Evolutionary conservation across 1,139 yeast species (phyloP).

Genomic region (Pichia sp.): DNA sequence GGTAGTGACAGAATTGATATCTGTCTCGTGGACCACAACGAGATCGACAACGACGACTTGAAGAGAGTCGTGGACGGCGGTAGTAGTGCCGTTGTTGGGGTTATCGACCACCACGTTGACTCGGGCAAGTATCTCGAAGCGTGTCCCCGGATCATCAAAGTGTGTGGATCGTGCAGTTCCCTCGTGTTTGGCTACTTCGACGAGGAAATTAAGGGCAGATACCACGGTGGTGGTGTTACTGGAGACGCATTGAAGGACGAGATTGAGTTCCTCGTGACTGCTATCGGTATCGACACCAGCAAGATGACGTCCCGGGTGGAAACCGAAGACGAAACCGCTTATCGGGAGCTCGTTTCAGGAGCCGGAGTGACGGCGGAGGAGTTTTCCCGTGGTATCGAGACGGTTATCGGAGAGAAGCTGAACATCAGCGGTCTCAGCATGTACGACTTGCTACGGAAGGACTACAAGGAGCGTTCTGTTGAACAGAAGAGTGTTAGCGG

Average conservation of each 20-base stretch:
- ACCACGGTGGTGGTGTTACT: no score
- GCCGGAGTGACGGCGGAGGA: no score
- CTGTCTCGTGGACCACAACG: slow-evolving; percentile 82
- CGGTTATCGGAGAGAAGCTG: slow-evolving; percentile 54
- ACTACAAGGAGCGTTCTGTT: slow-evolving; percentile 59
- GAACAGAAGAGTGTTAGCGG: no score
- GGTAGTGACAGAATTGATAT: no score
- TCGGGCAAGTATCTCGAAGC: slow-evolving; percentile 47
- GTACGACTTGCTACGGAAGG: slow-evolving; percentile 69
- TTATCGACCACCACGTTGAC: slow-evolving; percentile 89
- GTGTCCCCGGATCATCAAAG: slow-evolving; percentile 59
- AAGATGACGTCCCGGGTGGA: slow-evolving; percentile 1
- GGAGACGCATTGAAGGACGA: no score
- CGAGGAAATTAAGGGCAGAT: slow-evolving; percentile 13
- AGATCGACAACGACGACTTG: slow-evolving; percentile 18
- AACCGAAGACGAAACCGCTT: neutral
- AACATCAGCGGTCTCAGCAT: slow-evolving; percentile 60
- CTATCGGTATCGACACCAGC: slow-evolving; percentile 6
- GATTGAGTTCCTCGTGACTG: neutral
- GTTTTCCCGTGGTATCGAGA: no score
- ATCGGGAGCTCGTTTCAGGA: neutral
- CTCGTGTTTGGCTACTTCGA: slow-evolving; percentile 56
- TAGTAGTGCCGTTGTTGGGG: slow-evolving; percentile 53
- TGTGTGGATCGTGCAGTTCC: slow-evolving; percentile 78
- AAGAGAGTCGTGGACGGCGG: slow-evolving; percentile 69